Percentiles rank a stretch among this genome's conserved stretches.
Conservation (phyloP, 1,284 basidiomycete genomes). For the Ustilago loliicola region DNA sequence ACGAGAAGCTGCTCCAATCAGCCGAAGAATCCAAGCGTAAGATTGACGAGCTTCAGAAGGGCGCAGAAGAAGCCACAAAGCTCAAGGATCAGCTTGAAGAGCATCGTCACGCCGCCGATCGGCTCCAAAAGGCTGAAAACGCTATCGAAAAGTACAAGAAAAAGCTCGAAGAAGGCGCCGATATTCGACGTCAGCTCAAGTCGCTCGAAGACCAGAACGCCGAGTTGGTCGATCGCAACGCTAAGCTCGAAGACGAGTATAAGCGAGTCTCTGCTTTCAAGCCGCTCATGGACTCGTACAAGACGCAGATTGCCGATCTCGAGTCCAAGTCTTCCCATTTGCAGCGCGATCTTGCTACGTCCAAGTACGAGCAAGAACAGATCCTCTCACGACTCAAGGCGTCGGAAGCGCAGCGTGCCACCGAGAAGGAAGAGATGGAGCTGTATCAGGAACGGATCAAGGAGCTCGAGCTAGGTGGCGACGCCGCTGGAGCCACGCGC, state of each 20-base stretch:
- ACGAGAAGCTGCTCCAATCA: slow-evolving; percentile 49
- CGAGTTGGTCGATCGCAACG: slow-evolving; percentile 89
- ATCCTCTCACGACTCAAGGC: slow-evolving; percentile 50
- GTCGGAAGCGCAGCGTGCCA: slow-evolving; percentile 78
- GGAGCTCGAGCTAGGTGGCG: slow-evolving; percentile 80
- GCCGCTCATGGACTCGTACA: slow-evolving; percentile 92
- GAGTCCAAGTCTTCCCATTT: slow-evolving; percentile 79
- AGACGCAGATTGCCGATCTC: slow-evolving; percentile 84
- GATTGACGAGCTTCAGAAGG: slow-evolving; percentile 83
- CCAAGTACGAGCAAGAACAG: slow-evolving; percentile 62
- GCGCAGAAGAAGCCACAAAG: slow-evolving; percentile 81
- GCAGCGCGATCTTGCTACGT: slow-evolving; percentile 74
- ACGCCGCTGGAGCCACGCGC: slow-evolving; percentile 72
- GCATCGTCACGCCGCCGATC: slow-evolving; percentile 82
- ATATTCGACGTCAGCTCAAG: slow-evolving; percentile 86
- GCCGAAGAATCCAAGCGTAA: slow-evolving; percentile 46
- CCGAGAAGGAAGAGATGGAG: slow-evolving; percentile 86
- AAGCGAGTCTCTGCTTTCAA: slow-evolving; percentile 87
- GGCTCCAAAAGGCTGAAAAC: slow-evolving; percentile 91
- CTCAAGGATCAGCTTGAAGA: slow-evolving; percentile 96
- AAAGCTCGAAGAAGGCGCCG: slow-evolving; percentile 93
- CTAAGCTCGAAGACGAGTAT: slow-evolving; percentile 89
- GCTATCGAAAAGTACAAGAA: slow-evolving; percentile 99
- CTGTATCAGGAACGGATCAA: slow-evolving; percentile 90
- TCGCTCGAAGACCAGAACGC: slow-evolving; percentile 92